These are phyloP conservation scores for Penicillium ochrochloron DNA, from an alignment of 495 filamentous ascomycete genomes.

Conservation along the genomic window DNA sequence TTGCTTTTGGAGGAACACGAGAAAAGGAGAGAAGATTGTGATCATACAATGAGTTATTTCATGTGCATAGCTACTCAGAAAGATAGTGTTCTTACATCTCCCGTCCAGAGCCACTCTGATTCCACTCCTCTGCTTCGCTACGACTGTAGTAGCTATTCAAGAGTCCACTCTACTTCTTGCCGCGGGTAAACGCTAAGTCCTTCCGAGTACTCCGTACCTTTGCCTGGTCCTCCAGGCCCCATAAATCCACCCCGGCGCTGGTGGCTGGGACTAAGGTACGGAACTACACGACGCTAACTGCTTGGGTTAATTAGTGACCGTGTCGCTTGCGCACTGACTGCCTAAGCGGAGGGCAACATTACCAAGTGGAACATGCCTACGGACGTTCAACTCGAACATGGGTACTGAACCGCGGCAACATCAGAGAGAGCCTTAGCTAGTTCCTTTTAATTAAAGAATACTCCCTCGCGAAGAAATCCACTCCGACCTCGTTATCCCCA, in stretches of 20 bases:
- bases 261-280: not conserved
- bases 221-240: not conserved
- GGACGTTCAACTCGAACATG: not conserved
- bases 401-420: conserved; percentile 1
- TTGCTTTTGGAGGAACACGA: not conserved
- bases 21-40: not conserved
- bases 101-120: not conserved
- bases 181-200: conserved; percentile 19
- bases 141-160: no score
- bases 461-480: not conserved
- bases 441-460: not conserved
- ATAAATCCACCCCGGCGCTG: no score
- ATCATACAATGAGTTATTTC: no score
- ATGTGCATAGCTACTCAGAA: not conserved
- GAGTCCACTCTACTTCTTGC: not conserved
- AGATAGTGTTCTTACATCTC: not conserved
- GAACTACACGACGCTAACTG: conserved; percentile 1
- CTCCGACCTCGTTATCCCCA: not conserved
- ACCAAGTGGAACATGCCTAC: not conserved
- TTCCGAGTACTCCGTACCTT: not conserved
- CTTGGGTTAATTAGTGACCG: conserved; percentile 4
- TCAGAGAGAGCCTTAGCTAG: not conserved
- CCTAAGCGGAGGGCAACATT: not conserved
- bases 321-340: not conserved
- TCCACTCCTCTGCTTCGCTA: no score